Evolutionary conservation across 2,329 filamentous ascomycete genomes (phyloP).

Genomic region (Dactylonectria macrodidyma): DNA sequence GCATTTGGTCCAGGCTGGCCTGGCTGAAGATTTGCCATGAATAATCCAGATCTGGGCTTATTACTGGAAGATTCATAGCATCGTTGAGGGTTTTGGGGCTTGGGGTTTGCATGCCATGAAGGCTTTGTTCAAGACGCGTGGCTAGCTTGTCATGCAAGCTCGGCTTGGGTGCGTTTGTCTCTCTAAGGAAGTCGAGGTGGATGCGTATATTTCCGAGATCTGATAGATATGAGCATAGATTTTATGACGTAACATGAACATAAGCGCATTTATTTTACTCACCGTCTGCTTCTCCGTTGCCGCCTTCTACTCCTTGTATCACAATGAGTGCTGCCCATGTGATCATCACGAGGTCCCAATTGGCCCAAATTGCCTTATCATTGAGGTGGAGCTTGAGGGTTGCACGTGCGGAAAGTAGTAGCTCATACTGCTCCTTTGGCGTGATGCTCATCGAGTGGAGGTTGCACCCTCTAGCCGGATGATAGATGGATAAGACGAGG

Average conservation of each 20-base stretch:
- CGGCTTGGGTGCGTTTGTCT: slow-evolving; percentile 9
- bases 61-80: neutral
- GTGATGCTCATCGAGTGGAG: slow-evolving; percentile 21
- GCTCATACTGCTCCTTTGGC: slow-evolving; percentile 20
- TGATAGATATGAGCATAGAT: neutral
- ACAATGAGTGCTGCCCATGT: slow-evolving; percentile 25
- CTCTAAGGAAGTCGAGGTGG: slow-evolving; percentile 24
- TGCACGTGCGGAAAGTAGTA: slow-evolving; percentile 21
- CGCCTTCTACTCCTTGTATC: slow-evolving; percentile 21
- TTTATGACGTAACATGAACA: neutral
- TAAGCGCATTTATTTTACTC: neutral
- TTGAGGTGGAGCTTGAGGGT: slow-evolving; percentile 20
- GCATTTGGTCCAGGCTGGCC: slow-evolving; percentile 22
- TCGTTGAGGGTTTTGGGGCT: neutral
- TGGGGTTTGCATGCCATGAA: slow-evolving; percentile 23
- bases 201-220: slow-evolving; percentile 23
- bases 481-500: slow-evolving; percentile 22
- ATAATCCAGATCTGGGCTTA: slow-evolving; percentile 18
- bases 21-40: slow-evolving; percentile 31
- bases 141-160: slow-evolving; percentile 19
- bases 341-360: slow-evolving; percentile 25
- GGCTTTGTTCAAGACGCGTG: slow-evolving; percentile 24
- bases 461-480: slow-evolving; percentile 19
- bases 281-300: slow-evolving; percentile 15
- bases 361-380: slow-evolving; percentile 22